Evolutionary conservation across 768 basidiomycete species (phyloP), one percentile per base, ranked within the genome.

Genomic region (Boletus coccyginus): DNA sequence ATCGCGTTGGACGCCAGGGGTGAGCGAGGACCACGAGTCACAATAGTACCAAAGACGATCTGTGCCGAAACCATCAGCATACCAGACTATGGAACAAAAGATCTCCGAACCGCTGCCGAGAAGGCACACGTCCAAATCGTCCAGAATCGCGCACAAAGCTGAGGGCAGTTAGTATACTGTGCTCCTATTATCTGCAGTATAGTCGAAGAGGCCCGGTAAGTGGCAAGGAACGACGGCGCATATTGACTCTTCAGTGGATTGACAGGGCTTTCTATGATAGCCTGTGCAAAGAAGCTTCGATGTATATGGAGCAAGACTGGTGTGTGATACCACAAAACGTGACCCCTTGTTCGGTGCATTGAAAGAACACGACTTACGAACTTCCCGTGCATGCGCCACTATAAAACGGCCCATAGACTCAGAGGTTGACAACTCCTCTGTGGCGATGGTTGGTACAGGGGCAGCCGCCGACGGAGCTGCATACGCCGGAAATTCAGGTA

Each of bases 1-100:
- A 91, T 83, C 5, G 90, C 90, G 2, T 80, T 77, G 13, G 77
- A 70, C 0, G 90, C 90, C 12, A 92, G 67, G 0, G 86, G 81
- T 1, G 85, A 88, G 7, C 80, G 74, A 7, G 90, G 90, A 4
- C 86, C 84, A 31, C 87, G 81, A 3, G 86, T 88, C 3, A 88
- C 90, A 19, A 92, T 85, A 5, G 87, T 86, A 5, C 88, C 91
- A 62, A 92, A 87, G 16, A 92, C 85, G 11, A 90, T 79, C 88
- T 90, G 55, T 36, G 10, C 16, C 29, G 10, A 32, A 45, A 29
- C 35, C 38, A 32, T 64, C 42, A 65, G 51, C 27, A 10, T 48
- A 24, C 21, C 12, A 11, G 32, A 9, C 35, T 3, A 50, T n/a
- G 27, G 19, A 33, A 41, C 13, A 4, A 44, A 56, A 2, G 24